These are phyloP conservation scores for Carex littledalei DNA, from an alignment of 176 grass and related monocot genomes.

Conservation along the genomic window DNA sequence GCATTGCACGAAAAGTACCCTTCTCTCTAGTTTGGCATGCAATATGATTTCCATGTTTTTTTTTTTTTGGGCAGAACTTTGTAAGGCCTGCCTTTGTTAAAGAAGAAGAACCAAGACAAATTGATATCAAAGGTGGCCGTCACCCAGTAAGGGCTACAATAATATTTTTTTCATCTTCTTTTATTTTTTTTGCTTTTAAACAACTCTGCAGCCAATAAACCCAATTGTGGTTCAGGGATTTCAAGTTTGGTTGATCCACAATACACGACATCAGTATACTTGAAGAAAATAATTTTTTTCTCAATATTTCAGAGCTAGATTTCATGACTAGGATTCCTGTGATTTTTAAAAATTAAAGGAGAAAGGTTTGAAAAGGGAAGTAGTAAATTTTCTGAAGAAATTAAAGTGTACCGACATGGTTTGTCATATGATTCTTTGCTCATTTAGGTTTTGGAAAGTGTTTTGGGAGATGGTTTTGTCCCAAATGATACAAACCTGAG, in stretches of 20 bases:
- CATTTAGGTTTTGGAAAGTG: slow-evolving; percentile 64
- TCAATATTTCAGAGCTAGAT: not conserved
- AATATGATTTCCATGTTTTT: not conserved
- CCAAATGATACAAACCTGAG: slow-evolving; percentile 87
- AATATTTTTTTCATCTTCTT: not conserved
- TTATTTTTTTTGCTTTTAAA: not conserved
- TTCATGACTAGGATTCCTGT: not conserved
- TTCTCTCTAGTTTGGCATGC: not conserved
- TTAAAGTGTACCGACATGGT: not conserved
- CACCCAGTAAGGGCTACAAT: slow-evolving; percentile 62
- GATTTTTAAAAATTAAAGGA: not conserved
- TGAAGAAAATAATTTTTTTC: not conserved
- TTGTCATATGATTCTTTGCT: slow-evolving; percentile 23
- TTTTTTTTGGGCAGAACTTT: slow-evolving; percentile 50
- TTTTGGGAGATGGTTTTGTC: slow-evolving; percentile 77
- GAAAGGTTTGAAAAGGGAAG: not conserved
- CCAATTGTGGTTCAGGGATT: not conserved
- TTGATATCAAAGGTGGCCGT: slow-evolving; percentile 66
- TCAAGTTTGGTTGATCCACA: not conserved
- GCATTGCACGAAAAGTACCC: not conserved
- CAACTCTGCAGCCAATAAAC: not conserved
- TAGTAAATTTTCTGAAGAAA: not conserved
- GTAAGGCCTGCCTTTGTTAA: slow-evolving; percentile 64
- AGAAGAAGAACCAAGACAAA: slow-evolving; percentile 70
- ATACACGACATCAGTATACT: not conserved